Base-by-base conservation (phyloP, 768 basidiomycete species). In the Suillus subluteus region DNA sequence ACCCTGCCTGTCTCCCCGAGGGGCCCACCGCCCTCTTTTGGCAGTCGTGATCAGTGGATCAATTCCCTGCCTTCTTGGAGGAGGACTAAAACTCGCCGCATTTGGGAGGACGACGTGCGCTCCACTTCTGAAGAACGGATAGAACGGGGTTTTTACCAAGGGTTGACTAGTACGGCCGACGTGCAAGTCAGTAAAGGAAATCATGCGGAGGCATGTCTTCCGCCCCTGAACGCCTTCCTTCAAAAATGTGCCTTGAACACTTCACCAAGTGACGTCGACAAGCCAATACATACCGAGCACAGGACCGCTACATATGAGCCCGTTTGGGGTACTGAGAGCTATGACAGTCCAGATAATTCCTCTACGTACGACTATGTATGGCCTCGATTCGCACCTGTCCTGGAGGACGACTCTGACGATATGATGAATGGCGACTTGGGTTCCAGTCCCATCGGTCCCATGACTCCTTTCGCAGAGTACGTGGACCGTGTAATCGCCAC, bases 131-230 rank as follows among this genome's bases (percentile, higher is more conserved):
- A 62, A 52, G 74, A 71, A 64, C 69, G 64, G 71, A 68, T 72
- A 66, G 76, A 75, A 70, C 86, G 82, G 88, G 84, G 80, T 90
- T 91, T 91, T 91, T 74, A 77, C 67, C 78, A 77, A 79, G 91
- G 90, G 91, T 92, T 92, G 87, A 82, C 85, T 78, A 82, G 79
- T 81, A 88, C 91, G 89, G 88, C 76, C 76, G 86, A 91, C 91
- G 89, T 89, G 82, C 76, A 84, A 74, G 89, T 87, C 82, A 91
- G 91, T 91, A 92, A 92, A 91, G 91, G 91, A 87, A 75, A 84
- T 79, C 89, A 81, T 88, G 90, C 89, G 86, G 84, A 92, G 86
- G 88, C 89, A 88, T 88, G 89, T 83, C 84, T 88, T 88, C 90
- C 91, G 90, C 91, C 91, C 91, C 79, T 78, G 70, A 82, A 70